Base-by-base conservation (phyloP, 2,329 filamentous ascomycete species). In the Didymella pomorum region DNA sequence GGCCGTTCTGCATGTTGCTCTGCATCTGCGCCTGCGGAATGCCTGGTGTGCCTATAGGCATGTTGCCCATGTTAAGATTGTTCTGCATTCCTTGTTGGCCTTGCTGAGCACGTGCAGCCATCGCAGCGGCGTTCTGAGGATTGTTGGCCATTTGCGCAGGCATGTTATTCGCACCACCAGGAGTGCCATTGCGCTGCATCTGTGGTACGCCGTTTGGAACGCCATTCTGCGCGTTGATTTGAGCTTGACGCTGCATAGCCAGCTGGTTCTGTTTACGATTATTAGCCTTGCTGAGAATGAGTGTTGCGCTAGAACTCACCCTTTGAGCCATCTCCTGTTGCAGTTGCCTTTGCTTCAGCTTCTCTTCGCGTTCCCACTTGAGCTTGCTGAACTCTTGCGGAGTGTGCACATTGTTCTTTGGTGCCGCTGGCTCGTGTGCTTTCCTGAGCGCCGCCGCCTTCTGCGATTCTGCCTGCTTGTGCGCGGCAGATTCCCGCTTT, bases 371-470 rank as follows among this genome's bases (percentile, higher is more conserved):
- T 72, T 98, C 94, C 79, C 90, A 89, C 67, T 95, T 93, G 72
- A 97, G 84, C 51, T 91, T 84, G 72, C 93, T 97, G 74, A 97
- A 97, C 66, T 98, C 92, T 68, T 91, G 86, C 0, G 95, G 95
- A 0, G 93, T 96, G 71, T 93, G 84, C 49, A 85, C 84, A 16
- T 81, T 82, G 37, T 77, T 80, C 64, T 84, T 85, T 14, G 84
- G 84, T 61, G 91, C 71, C 76, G 85, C 71, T 75, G 84, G 67
- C 69, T 96, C 92, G 59, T 90, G 90, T 14, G 87, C 84, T 77
- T 97, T 97, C 53, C 95, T 88, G 76, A 92, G 87, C 29, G 90
- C 90, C 47, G 92, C 91, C 56, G 92, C 86, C 69, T 81, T 82
- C 56, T 79, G 76, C 29, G 80, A 83, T 73, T 97, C 92, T 71